Conservation (phyloP, 768 basidiomycete species). For the Termitomyces titanicus region DNA sequence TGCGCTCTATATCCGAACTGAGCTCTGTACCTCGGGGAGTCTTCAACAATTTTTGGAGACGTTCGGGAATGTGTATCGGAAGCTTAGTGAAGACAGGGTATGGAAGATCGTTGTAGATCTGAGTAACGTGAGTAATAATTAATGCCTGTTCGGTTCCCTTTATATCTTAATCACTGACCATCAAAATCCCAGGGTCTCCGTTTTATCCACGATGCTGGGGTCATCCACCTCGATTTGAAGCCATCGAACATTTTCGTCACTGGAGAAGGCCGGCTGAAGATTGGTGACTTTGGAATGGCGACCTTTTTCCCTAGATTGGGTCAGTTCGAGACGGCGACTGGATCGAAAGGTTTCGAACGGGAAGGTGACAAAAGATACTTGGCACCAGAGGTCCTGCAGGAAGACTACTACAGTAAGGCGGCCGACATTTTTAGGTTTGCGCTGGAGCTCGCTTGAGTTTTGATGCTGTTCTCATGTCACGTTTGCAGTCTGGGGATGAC, state of each 20-base stretch:
- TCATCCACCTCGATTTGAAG: slow-evolving; percentile 96
- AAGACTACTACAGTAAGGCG: slow-evolving; percentile 83
- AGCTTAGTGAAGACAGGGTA: slow-evolving; percentile 85
- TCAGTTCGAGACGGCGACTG: slow-evolving; percentile 25
- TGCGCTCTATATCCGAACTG: slow-evolving; percentile 87
- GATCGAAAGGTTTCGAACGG: slow-evolving; percentile 67
- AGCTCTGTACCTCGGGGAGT: slow-evolving; percentile 92
- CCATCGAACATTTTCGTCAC: slow-evolving; percentile 96
- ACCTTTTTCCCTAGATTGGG: slow-evolving; percentile 75
- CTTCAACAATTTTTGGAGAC: slow-evolving; percentile 88
- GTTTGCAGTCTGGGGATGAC: slow-evolving; percentile 84
- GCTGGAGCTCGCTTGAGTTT: slow-evolving; percentile 23
- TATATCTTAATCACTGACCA: slow-evolving; percentile 23
- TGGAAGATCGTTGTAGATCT: slow-evolving; percentile 96
- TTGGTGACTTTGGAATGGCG: slow-evolving; percentile 99
- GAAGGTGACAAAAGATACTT: slow-evolving; percentile 98
- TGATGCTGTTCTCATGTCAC: slow-evolving; percentile 36
- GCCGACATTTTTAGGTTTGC: slow-evolving; percentile 96
- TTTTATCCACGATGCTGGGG: slow-evolving; percentile 85
- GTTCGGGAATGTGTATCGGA: slow-evolving; percentile 81
- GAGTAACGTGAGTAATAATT: slow-evolving; percentile 64
- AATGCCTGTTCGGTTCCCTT: slow-evolving; percentile 23
- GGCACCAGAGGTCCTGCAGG: slow-evolving; percentile 88
- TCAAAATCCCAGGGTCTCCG: slow-evolving; percentile 61
- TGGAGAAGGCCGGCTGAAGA: slow-evolving; percentile 82